Evolutionary conservation across 129 eudicot species (phyloP), one percentile per base, ranked within the genome.

Genomic region (Deinandra increscens): DNA sequence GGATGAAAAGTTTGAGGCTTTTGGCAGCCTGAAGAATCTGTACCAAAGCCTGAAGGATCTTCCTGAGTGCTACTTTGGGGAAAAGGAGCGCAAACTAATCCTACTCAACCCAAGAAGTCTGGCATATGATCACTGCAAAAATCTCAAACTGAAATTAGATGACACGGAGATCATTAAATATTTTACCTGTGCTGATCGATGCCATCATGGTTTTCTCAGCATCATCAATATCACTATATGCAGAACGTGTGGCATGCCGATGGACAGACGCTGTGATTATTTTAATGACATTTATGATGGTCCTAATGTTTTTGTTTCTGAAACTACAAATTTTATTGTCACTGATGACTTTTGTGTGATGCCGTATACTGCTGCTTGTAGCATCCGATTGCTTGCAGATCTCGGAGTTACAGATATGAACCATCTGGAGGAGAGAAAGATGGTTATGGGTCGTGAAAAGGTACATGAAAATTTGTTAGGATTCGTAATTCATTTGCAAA

Each of bases 81-180:
- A 78, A 0, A 69, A 70, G 5, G 81, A 34, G 3, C 48, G 70
- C 9, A 79, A 71, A 42, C 5, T 0, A 13, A 75, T 75, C 73
- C 66, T 83, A 43, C 79, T 83, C 33, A 44, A 66, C 17, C 83
- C 87, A 10, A 75, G 66, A 34, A 80, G 49, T 63, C 26, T 67
- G 34, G 49, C 37, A 0, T 68, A 19, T 20, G 29, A 26, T 48
- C 42, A 3, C 6, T 61, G 60, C 62, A 23, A 29, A 6, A 42
- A 62, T 4, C 55, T 74, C 50, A 80, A 69, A 43, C 51, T 74
- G 4, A 68, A 80, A 20, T 9, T 74, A 15, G 75, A 66, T 8
- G 80, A 79, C 61, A 46, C 65, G 4, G 37, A 44, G 38, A 50
- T 66, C 11, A 49, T 33, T 22, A 46, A 62, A 20, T 64, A 74